Base-by-base conservation (phyloP, 2,329 filamentous ascomycete genomes). In the Clarireedia sp. region DNA sequence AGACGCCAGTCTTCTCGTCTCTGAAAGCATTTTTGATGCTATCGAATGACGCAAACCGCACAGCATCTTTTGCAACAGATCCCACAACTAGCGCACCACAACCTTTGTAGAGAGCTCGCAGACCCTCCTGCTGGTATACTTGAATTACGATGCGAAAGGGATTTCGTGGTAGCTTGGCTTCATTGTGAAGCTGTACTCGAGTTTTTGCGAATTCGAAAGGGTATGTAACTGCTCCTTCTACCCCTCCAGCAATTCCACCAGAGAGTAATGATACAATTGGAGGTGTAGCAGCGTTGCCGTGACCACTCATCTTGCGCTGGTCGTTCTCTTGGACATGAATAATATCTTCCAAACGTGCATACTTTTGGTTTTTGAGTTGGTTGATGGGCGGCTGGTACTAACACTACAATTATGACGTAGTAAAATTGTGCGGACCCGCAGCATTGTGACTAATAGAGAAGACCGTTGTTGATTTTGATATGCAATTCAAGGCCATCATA, bases 151-250 rank as follows among this genome's bases (percentile, higher is more conserved):
- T 75, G 0, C 70, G 62, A 62, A 84, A 80, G 0, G 82, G 82
- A 54, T 86, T 86, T 41, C 72, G 71, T 0, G 78, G 75, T 8
- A 74, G 71, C 12, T 72, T 70, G 1, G 57, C 55, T 41, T 70
- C 41, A 70, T 64, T 57, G 69, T 68, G 72, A n/a, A 84, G 71
- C 60, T 86, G 81, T 3, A 81, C 75, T 54, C 80, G 73, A 0
- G 83, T 86, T 68, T 87, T 87, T 53, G 82, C 81, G 62, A 85
- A 87, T 64, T 86, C 83, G 62, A 86, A 80, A 0, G 83, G 83
- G 67, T 85, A 85, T 16, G 57, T 58, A 5, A 53, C 48, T 17
- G 37, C 45, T 1, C 49, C 45, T 48, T 57, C 57, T 41, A 55
- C 52, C 5, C 64, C 64, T 16, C 62, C 60, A 9, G 64, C 62